Conservation (phyloP, 106 monocot species). For the Dendrobium chrysotoxum region DNA sequence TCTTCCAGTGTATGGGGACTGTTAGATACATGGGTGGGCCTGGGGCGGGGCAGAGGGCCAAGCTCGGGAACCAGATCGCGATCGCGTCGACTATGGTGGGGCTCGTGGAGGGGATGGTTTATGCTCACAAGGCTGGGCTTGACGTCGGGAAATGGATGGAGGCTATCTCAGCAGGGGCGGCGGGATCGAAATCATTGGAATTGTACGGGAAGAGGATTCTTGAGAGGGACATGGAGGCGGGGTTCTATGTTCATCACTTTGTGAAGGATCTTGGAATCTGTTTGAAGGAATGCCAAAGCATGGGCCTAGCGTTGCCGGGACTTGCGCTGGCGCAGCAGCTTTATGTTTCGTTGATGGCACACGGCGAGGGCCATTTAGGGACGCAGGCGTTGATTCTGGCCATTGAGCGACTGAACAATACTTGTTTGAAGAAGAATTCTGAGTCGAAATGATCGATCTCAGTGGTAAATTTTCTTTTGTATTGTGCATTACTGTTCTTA, state of each 20-base stretch:
- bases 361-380: conserved; percentile 71
- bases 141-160: conserved; percentile 69
- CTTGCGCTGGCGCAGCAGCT: conserved; percentile 86
- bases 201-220: conserved; percentile 74
- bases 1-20: conserved; percentile 60
- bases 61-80: conserved; percentile 88
- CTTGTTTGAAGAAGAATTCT: conserved; percentile 25
- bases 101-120: conserved; percentile 87
- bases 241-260: conserved; percentile 88
- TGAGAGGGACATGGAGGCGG: conserved; percentile 75
- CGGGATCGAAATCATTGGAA: conserved; percentile 76
- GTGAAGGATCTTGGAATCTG: conserved; percentile 96
- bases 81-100: conserved; percentile 91
- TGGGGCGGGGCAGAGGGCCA: conserved; percentile 73
- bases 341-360: conserved; percentile 72
- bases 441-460: conserved; percentile 1
- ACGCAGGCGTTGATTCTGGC: conserved; percentile 76
- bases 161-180: conserved; percentile 77
- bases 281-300: conserved; percentile 74
- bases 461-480: neutral
- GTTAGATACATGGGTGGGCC: conserved; percentile 87
- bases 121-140: conserved; percentile 71
- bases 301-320: conserved; percentile 82
- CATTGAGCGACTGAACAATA: conserved; percentile 77
- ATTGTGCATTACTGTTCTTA: too few relatives aligned